Evolutionary conservation across 805 yeast genomes (phyloP).

Genomic region (Lipomyces mesembrius): DNA sequence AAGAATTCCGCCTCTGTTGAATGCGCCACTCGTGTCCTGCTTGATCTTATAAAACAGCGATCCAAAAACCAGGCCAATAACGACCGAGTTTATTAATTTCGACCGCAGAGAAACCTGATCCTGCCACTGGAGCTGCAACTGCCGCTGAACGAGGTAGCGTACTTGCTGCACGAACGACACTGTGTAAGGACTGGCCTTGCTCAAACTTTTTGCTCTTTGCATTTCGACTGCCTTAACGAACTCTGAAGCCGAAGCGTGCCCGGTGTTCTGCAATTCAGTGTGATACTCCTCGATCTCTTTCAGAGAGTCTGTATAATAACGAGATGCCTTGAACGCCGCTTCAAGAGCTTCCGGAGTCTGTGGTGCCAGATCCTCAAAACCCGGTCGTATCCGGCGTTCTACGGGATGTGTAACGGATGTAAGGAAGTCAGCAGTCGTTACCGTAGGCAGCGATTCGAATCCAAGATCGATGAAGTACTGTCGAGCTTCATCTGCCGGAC

Average conservation of each 20-base stretch:
- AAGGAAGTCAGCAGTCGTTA: constrained; percentile 64
- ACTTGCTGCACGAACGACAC: constrained; percentile 36
- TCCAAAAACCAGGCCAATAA: constrained; percentile 60
- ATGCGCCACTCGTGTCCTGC: constrained; percentile 54
- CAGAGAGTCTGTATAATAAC: constrained; percentile 50
- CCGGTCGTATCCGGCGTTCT: constrained; percentile 52
- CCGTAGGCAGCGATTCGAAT: constrained; percentile 58
- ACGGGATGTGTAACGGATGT: constrained; percentile 59
- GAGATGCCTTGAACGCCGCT: constrained; percentile 56
- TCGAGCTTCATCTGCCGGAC: constrained; percentile 56
- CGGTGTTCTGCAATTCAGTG: constrained; percentile 25
- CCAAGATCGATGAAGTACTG: constrained; percentile 57
- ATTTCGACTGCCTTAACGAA: constrained; percentile 24
- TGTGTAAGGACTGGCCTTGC: constrained; percentile 32
- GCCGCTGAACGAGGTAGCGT: constrained; percentile 21
- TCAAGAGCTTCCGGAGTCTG: constrained; percentile 54
- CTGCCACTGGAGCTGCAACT: constrained; percentile 36
- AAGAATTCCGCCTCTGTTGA: constrained; percentile 58
- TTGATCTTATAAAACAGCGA: constrained; percentile 57
- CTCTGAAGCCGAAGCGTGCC: constrained; percentile 22
- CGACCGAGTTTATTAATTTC: constrained; percentile 42
- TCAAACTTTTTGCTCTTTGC: constrained; percentile 10
- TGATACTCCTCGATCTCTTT: constrained; percentile 50
- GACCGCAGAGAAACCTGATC: constrained; percentile 30
- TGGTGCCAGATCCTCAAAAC: constrained; percentile 56